Evolutionary conservation across 139 green algal genomes (phyloP), one percentile per base, ranked within the genome.

Genomic region (Chloropicon primus): DNA sequence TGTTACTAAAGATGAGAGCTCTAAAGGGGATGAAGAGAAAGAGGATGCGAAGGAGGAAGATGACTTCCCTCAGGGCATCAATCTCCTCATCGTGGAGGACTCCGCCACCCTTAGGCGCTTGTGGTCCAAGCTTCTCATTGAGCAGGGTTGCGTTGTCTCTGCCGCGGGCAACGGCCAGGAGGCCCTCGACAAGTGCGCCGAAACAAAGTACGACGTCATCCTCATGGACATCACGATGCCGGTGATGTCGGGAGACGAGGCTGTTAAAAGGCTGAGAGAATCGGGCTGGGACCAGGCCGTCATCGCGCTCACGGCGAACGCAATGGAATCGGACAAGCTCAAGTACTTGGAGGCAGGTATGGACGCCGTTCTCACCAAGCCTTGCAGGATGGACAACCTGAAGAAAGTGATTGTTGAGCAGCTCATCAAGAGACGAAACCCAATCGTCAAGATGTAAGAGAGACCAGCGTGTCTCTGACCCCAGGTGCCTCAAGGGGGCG

Each of bases 271-370:
- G 41, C 41, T 62, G 10, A 62, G 41, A 17, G 41, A 62, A 17
- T 17, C 17, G 5, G 41, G 41, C 10, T 62, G 41, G 41, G 41
- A 62, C 10, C 10, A 62, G 10, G 17, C 79, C 26, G 81, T 84
- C 2, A 74, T 84, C 22, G 80, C 78, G 25, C 78, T 84, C 22
- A 82, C 80, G 0, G 80, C 80, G 21, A 84, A 84, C 53, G 29
- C 80, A 21, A 73, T 82, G 71, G 25, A 80, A 27, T 25, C 29
- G 10, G 82, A 78, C 21, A 75, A 72, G 24, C 76, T 80, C 22
- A 72, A 71, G 62, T 84, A 78, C 75, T 29, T 84, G 2, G n/a
- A 76, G 1, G 76, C 81, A 10, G 80, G 80, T 25, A 83, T 84
- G 80, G 72, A 79, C 26, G 80, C 41, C 25, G 73, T 84, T n/a